phyloP scores from a whole-genome alignment of 352 stramenopile genomes.

The Bremia lactucae region DNA sequence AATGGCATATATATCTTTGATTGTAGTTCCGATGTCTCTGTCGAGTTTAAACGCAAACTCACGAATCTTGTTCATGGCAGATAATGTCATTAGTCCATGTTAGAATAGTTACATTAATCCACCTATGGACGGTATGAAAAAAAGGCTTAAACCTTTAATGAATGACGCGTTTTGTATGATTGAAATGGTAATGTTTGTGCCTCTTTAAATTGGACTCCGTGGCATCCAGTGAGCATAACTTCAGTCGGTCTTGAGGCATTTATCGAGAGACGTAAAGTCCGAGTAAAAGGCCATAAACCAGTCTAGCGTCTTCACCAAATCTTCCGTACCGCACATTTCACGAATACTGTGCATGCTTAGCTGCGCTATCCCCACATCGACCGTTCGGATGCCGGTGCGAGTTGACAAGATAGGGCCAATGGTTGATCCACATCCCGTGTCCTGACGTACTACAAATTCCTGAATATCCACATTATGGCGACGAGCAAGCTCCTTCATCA shows the following conservation, averaged over 20 bases:
- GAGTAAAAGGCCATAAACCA: conserved; percentile 91
- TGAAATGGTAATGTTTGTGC: too few relatives aligned
- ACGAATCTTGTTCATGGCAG: too few relatives aligned
- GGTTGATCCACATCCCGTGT: conserved; percentile 93
- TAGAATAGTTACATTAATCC: too few relatives aligned
- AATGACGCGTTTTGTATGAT: too few relatives aligned
- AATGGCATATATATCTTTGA: too few relatives aligned
- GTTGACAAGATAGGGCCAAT: conserved; percentile 96
- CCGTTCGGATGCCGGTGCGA: conserved; percentile 91
- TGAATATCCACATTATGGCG: conserved; percentile 84
- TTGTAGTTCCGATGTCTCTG: too few relatives aligned
- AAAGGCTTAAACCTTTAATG: too few relatives aligned
- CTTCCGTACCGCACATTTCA: conserved; percentile 90
- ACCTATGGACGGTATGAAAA: too few relatives aligned
- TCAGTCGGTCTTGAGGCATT: conserved; percentile 60
- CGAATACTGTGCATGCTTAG: conserved; percentile 97
- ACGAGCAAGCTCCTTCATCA: conserved; percentile 87
- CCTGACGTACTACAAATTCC: conserved; percentile 95
- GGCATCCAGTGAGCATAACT: too few relatives aligned
- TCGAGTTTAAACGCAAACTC: too few relatives aligned
- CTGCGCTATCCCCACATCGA: conserved; percentile 95
- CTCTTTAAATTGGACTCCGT: too few relatives aligned
- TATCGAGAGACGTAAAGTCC: conserved; percentile 86
- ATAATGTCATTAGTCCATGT: too few relatives aligned
- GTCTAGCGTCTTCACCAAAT: conserved; percentile 70